These are phyloP conservation scores for Eutrema japonicum DNA, from an alignment of 345 rosid genomes.

Conservation along the genomic window DNA sequence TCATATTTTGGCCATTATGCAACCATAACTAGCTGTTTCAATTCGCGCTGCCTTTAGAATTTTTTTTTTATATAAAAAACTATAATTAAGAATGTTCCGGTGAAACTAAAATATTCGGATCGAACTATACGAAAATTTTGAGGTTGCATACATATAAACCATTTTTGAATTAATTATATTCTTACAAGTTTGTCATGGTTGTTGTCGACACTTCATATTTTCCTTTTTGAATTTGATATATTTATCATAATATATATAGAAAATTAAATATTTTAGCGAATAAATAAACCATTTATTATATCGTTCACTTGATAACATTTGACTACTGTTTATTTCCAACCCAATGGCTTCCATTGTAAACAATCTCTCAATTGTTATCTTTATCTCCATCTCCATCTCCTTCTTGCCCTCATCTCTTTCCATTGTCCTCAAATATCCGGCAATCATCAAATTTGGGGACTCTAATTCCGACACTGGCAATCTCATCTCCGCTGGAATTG, in stretches of 20 bases:
- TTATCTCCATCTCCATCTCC: conserved; percentile 34
- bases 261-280: not conserved
- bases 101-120: no score
- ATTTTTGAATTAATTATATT: no score
- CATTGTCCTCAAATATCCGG: conserved; percentile 58
- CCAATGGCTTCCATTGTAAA: conserved; percentile 32
- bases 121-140: no score
- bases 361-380: conserved; percentile 32
- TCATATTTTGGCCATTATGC: no score
- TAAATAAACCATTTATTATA: conserved; percentile 20
- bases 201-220: not conserved
- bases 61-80: no score
- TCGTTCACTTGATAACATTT: not conserved
- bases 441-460: conserved; percentile 88
- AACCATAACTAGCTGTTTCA: no score
- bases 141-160: no score
- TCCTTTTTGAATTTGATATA: not conserved
- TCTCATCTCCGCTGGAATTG: conserved; percentile 73
- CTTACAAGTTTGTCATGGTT: not conserved
- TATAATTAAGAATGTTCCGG: no score
- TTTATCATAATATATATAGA: not conserved
- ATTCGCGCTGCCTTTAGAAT: no score
- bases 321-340: conserved; percentile 7
- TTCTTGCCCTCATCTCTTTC: conserved; percentile 50
- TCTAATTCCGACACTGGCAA: conserved; percentile 92